Conservation (phyloP, 1,284 basidiomycete genomes). For the Cutaneotrichosporon mucoides region DNA sequence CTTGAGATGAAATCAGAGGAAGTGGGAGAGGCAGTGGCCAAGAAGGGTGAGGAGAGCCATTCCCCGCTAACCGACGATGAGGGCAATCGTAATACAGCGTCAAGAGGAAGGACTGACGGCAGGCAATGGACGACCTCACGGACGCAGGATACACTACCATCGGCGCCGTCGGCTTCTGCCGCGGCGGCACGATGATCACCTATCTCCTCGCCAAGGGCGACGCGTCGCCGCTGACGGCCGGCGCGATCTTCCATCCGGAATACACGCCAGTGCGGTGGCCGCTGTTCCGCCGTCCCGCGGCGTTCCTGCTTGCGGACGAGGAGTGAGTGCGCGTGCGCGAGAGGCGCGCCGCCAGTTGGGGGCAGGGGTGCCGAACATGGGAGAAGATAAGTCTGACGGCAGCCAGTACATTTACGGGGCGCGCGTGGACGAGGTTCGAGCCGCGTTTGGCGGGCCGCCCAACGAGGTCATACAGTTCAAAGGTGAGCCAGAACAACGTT, state of each 20-base stretch:
- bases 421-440: constrained; percentile 52
- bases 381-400: neutral
- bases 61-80: no score
- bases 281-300: constrained; percentile 54
- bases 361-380: no score
- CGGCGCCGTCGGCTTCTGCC: constrained; percentile 65
- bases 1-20: neutral
- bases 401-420: constrained; percentile 46
- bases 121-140: neutral
- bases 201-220: constrained; percentile 27
- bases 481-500: neutral
- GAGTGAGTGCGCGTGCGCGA: constrained; percentile 40
- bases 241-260: constrained; percentile 60
- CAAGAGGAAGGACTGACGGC: neutral
- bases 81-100: no score
- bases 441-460: constrained; percentile 40
- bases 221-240: constrained; percentile 49
- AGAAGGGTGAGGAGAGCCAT: no score
- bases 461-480: neutral
- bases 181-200: constrained; percentile 52
- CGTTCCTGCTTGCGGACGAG: constrained; percentile 60
- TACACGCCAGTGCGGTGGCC: constrained; percentile 49
- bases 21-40: no score
- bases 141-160: constrained; percentile 43
- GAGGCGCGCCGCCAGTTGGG: neutral